Conservation (phyloP, 495 filamentous ascomycete species). For the Aeminium ludgeri region DNA sequence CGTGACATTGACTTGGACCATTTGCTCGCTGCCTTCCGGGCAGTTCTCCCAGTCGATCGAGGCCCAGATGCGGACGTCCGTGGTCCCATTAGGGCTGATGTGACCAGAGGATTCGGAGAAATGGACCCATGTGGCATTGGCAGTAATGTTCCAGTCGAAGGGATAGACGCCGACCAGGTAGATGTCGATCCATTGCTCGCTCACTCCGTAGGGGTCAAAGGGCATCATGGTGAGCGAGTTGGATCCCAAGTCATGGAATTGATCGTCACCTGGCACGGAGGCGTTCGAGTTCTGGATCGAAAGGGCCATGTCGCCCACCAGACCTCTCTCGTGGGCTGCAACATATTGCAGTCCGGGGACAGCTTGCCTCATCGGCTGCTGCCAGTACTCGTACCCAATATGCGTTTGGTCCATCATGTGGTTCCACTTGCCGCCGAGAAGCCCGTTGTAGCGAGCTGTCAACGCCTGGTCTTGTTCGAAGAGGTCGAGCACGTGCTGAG, state of each 20-base stretch:
- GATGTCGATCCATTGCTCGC: conserved; percentile 47
- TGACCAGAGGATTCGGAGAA: conserved; percentile 38
- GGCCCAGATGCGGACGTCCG: conserved; percentile 41
- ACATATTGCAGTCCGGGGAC: conserved; percentile 44
- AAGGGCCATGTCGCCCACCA: conserved; percentile 49
- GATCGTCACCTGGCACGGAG: conserved; percentile 48
- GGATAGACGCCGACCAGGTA: conserved; percentile 43
- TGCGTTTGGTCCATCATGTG: conserved; percentile 33
- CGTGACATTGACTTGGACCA: conserved; percentile 13
- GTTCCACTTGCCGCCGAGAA: conserved; percentile 51
- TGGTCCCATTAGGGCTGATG: conserved; percentile 28
- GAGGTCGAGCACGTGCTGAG: conserved; percentile 37
- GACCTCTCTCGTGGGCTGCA: conserved; percentile 35
- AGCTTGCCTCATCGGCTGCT: conserved; percentile 55
- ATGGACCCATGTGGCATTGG: conserved; percentile 37
- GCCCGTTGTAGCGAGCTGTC: conserved; percentile 42
- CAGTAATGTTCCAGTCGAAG: conserved; percentile 39
- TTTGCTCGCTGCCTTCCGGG: conserved; percentile 30
- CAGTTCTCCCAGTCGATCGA: conserved; percentile 44
- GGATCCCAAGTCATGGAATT: conserved; percentile 40
- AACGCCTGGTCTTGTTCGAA: conserved; percentile 48
- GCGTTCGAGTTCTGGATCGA: conserved; percentile 48
- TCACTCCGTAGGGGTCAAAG: conserved; percentile 45
- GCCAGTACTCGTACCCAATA: conserved; percentile 38
- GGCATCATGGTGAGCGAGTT: conserved; percentile 35